Base-by-base conservation (phyloP, 2,329 filamentous ascomycete species). In the Venturia nashicola region DNA sequence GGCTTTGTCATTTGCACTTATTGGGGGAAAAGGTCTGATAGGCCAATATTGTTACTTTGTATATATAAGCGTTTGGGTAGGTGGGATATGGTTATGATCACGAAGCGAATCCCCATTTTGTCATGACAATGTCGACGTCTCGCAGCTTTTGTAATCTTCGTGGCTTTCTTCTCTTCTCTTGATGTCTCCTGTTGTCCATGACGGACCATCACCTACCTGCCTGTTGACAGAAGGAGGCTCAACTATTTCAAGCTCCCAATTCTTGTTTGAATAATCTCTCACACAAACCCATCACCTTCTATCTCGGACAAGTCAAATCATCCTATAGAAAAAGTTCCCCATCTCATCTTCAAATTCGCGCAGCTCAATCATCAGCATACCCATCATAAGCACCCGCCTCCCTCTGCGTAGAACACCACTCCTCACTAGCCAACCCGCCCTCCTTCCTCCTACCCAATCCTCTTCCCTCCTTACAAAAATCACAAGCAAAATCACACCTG, bases 401-500 rank as follows among this genome's bases (percentile, higher is more conserved):
- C 51, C 46, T 63, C 39, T 63, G 61, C n/a, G 62, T 61, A 46
- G 3, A 27, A 23, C 36, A 48, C 77, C 77, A 80, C 70, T 80
- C 78, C 68, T 80, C 78, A 67, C 75, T 79, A 57, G 76, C 76
- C 65, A 81, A 68, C 0, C 74, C 74, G 61, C 66, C 70, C 59
- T 78, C 75, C 70, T 80, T 80, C 67, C 71, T 71, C 71, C 66
- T 75, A n/a, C 72, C 73, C 68, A 81, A 65, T 61, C 64, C 69
- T 46, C 14, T 23, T 12, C 40, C 27, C 70, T 79, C 77, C 68
- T 80, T 80, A 64, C 76, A 76, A 73, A 74, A 79, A 69, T 81
- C 79, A 65, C 79, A 81, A 59, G 79, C 79, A 72, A 72, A 80
- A 27, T 78, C 74, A 67, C 79, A 81, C 11, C 32, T 18, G 0